Percentiles rank a stretch among this genome's conserved stretches.
phyloP scores from a whole-genome alignment of 2,329 filamentous ascomycete species.

The Aspergillus viridinutans region DNA sequence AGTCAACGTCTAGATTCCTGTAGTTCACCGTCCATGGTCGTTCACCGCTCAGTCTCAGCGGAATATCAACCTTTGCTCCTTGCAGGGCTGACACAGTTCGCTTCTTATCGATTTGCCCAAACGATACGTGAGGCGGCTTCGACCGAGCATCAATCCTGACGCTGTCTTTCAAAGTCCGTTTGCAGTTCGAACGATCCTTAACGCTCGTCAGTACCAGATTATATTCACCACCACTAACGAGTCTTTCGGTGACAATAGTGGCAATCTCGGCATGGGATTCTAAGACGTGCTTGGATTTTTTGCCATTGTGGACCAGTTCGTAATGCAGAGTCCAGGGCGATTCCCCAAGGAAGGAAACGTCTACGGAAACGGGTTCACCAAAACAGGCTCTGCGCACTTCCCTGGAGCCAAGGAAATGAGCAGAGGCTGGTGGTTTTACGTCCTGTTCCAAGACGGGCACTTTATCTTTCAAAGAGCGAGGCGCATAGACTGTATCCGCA shows the following conservation, averaged over 20 bases:
- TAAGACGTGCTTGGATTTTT: conserved; percentile 65
- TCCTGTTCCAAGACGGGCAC: conserved; percentile 72
- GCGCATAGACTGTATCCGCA: conserved; percentile 75
- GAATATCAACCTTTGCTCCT: conserved; percentile 67
- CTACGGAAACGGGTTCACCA: conserved; percentile 71
- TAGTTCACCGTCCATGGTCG: conserved; percentile 79
- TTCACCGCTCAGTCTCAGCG: conserved; percentile 79
- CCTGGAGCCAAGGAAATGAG: conserved; percentile 58
- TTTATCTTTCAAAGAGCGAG: conserved; percentile 57
- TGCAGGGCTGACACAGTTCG: conserved; percentile 72
- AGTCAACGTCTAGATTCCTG: conserved; percentile 58
- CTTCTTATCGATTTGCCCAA: conserved; percentile 80
- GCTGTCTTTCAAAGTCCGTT: conserved; percentile 78
- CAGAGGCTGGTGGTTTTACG: conserved; percentile 87
- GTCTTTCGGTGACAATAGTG: conserved; percentile 68
- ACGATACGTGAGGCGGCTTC: conserved; percentile 80
- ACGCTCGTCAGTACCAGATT: conserved; percentile 79
- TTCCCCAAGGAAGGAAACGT: conserved; percentile 74
- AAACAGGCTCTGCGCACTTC: conserved; percentile 67
- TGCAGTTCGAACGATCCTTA: conserved; percentile 81
- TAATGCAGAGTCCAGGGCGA: conserved; percentile 87
- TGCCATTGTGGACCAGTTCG: conserved; percentile 86
- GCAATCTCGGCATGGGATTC: conserved; percentile 61
- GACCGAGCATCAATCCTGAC: conserved; percentile 80
- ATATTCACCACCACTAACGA: conserved; percentile 84